Evolutionary conservation across 768 basidiomycete genomes (phyloP).

Genomic region (Trametes villosa): DNA sequence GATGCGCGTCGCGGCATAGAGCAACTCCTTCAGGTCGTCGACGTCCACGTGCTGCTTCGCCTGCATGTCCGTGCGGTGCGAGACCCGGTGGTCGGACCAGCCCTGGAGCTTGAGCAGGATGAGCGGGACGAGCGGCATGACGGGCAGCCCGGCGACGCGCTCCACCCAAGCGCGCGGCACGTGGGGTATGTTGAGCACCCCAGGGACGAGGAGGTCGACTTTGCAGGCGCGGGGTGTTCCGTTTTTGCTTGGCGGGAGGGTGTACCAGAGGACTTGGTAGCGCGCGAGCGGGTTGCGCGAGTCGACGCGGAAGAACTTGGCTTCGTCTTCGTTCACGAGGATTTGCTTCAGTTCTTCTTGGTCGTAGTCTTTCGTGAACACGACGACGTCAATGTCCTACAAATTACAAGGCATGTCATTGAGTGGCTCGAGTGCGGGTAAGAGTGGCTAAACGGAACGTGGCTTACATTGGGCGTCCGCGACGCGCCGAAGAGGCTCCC

Average conservation of each 20-base stretch:
- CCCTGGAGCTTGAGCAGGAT: slow-evolving; percentile 38
- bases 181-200: slow-evolving; percentile 31
- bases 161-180: slow-evolving; percentile 21
- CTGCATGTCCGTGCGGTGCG: slow-evolving; percentile 35
- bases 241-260: slow-evolving; percentile 15
- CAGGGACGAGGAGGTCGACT: slow-evolving; percentile 36
- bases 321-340: slow-evolving; percentile 34
- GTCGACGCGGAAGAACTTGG: slow-evolving; percentile 42
- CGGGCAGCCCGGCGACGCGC: slow-evolving; percentile 25
- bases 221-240: slow-evolving; percentile 25
- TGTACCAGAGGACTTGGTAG: slow-evolving; percentile 47
- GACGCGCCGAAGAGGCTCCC: slow-evolving; percentile 26
- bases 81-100: slow-evolving; percentile 36
- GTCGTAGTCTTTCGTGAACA: slow-evolving; percentile 39
- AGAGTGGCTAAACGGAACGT: too few relatives aligned
- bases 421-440: too few relatives aligned
- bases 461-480: slow-evolving; percentile 28
- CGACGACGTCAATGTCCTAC: slow-evolving; percentile 53
- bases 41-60: slow-evolving; percentile 45
- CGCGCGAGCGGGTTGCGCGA: slow-evolving; percentile 43
- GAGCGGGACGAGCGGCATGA: slow-evolving; percentile 34
- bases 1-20: slow-evolving; percentile 39
- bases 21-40: slow-evolving; percentile 43
- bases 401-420: too few relatives aligned
- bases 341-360: slow-evolving; percentile 46